Percentiles rank a stretch among this genome's conserved stretches.
These are phyloP conservation scores for Penicillium griseofulvum DNA, from an alignment of 2,329 filamentous ascomycete species.

Conservation along the genomic window DNA sequence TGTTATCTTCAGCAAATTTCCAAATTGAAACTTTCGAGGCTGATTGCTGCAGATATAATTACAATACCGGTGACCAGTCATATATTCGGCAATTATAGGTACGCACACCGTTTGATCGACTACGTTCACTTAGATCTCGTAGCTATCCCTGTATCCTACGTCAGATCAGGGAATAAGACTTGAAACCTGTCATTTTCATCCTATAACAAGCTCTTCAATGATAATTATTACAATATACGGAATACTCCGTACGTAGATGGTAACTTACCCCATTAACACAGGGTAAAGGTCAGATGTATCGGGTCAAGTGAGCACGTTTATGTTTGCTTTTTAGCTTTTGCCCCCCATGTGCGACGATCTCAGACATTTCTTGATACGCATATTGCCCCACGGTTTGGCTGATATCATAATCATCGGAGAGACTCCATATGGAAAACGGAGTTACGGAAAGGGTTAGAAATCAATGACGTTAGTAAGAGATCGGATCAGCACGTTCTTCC, in stretches of 20 bases:
- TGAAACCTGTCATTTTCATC: neutral
- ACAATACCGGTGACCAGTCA: neutral
- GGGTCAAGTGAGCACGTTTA: neutral
- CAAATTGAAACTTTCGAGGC: neutral
- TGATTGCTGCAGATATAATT: constrained; percentile 16
- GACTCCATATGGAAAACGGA: neutral
- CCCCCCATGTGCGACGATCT: constrained; percentile 7
- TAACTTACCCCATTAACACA: neutral
- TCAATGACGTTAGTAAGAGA: neutral
- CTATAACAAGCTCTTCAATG: neutral
- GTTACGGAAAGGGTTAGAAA: neutral
- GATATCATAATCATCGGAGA: neutral
- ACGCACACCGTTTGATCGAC: neutral
- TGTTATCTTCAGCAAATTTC: neutral
- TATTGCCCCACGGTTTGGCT: neutral
- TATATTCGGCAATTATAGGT: neutral
- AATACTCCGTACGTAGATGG: neutral
- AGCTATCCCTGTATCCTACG: neutral
- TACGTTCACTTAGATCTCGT: neutral
- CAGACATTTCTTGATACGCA: neutral
- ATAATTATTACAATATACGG: neutral
- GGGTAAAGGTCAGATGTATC: neutral
- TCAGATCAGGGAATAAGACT: neutral
- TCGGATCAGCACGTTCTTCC: constrained; percentile 1
- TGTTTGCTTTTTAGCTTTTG: constrained; percentile 2